Base-by-base conservation (phyloP, 805 yeast species). In the Lipomyces anomalus region DNA sequence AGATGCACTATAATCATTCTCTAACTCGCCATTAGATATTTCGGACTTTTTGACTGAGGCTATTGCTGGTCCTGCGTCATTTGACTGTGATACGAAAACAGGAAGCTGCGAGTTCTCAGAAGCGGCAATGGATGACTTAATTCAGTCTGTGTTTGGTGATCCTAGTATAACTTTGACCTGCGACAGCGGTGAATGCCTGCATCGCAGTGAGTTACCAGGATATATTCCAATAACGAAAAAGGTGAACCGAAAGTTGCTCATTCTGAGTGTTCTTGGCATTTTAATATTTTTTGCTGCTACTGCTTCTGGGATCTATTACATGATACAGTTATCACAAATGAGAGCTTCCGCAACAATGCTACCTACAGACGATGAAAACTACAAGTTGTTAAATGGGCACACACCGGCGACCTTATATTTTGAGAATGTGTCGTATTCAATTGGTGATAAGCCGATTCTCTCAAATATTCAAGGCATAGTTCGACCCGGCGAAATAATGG, bases 81-180 rank as follows among this genome's bases (percentile, higher is more conserved):
- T 92, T 59, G 67, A 78, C 3, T 92, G 98, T 67, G 85, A 87
- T 62, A 63, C 84, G 20, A 63, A 67, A 4, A 62, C 74, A 13
- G 76, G 72, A 35, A 66, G 71, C 38, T 92, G 98, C 67, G 71
- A 71, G 38, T 92, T 92, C 59, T 81, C 90, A 2, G 98, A 92
- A 61, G 97, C 98, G 37, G 81, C 92, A 44, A 90, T 92, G 97
- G 85, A 92, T 66, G 94, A 85, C 54, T 73, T 92, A 59, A 92
- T 92, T 46, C 72, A 79, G 47, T 79, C 86, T 5, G 95, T 92
- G 2, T 92, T 92, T 67, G 98, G 98, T n/a, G 98, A 92, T 61
- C 85, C 90, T 1, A 75, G 79, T 55, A 92, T 92, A 59, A 82
- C 89, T 1, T 69, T 92, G 44, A 72, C 75, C 37, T 92, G 98